Conservation (phyloP, 345 rosid genomes). For the Noccaea caerulescens region DNA sequence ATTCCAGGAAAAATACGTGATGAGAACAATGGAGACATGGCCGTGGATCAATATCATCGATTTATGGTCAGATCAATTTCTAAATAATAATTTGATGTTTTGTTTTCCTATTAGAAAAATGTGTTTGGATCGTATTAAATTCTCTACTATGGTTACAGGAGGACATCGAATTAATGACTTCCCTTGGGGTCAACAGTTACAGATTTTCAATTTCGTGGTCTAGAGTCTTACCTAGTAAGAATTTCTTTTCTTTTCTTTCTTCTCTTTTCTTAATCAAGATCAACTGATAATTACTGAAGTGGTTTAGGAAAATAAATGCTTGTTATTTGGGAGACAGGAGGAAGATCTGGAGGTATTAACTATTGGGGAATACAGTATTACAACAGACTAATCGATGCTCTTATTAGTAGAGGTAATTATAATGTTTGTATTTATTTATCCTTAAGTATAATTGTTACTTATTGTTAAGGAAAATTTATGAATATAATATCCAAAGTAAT, state of each 20-base stretch:
- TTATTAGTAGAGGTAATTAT: constrained; percentile 56
- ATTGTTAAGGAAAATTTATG: not conserved
- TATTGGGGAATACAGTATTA: constrained; percentile 61
- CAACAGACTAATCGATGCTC: constrained; percentile 59
- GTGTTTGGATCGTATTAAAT: not conserved
- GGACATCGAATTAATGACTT: constrained; percentile 64
- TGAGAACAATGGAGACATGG: constrained; percentile 44
- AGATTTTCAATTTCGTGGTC: constrained; percentile 90
- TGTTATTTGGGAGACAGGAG: constrained; percentile 47
- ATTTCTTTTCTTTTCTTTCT: not conserved
- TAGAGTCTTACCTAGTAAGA: constrained; percentile 74
- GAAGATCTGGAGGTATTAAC: constrained; percentile 69
- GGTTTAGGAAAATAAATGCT: not conserved
- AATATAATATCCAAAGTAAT: not conserved
- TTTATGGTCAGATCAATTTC: constrained; percentile 30
- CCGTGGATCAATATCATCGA: constrained; percentile 44
- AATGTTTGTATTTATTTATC: not conserved
- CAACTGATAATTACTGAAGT: not conserved
- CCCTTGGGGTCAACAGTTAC: constrained; percentile 67
- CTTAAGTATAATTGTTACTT: not conserved
- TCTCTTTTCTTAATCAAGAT: not conserved
- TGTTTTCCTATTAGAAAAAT: not conserved
- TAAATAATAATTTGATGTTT: not conserved
- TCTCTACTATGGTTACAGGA: constrained; percentile 49
- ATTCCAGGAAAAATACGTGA: constrained; percentile 42